Evolutionary conservation across 345 rosid species (phyloP).

Genomic region (Dipteronia dyeriana): DNA sequence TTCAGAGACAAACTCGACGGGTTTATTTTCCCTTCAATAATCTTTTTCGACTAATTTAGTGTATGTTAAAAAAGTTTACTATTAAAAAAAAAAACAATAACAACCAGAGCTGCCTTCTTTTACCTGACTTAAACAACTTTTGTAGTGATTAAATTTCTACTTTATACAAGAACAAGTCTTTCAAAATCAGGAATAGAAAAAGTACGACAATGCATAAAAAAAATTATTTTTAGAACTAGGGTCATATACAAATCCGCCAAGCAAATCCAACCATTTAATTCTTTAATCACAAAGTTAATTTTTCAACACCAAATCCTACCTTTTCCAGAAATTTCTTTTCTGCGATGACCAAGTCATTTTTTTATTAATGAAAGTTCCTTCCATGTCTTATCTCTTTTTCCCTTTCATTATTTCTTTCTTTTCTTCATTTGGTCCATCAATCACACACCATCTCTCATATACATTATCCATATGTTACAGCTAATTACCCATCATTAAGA

Average conservation of each 20-base stretch:
- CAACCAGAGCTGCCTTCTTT: too few relatives aligned
- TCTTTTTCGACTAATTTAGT: too few relatives aligned
- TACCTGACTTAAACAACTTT: too few relatives aligned
- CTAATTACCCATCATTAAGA: not conserved
- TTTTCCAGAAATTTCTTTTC: not conserved
- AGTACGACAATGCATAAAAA: too few relatives aligned
- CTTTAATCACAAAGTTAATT: not conserved
- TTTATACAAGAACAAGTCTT: not conserved
- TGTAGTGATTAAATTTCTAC: too few relatives aligned
- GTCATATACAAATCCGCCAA: not conserved
- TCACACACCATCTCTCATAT: not conserved
- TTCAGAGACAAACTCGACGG: not conserved
- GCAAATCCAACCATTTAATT: not conserved
- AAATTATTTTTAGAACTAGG: not conserved
- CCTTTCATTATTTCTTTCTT: not conserved
- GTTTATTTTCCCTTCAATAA: not conserved
- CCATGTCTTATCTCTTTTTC: not conserved
- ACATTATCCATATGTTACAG: not conserved
- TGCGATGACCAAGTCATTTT: not conserved
- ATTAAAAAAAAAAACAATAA: too few relatives aligned
- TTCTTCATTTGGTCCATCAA: not conserved
- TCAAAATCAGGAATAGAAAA: not conserved
- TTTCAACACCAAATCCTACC: constrained; percentile 1
- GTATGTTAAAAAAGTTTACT: not conserved
- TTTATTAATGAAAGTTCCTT: not conserved